A percentile compares a stretch with the other conserved stretches of the same genome.
Evolutionary conservation across 768 basidiomycete genomes (phyloP).

Genomic region (Boletus subparvulus): DNA sequence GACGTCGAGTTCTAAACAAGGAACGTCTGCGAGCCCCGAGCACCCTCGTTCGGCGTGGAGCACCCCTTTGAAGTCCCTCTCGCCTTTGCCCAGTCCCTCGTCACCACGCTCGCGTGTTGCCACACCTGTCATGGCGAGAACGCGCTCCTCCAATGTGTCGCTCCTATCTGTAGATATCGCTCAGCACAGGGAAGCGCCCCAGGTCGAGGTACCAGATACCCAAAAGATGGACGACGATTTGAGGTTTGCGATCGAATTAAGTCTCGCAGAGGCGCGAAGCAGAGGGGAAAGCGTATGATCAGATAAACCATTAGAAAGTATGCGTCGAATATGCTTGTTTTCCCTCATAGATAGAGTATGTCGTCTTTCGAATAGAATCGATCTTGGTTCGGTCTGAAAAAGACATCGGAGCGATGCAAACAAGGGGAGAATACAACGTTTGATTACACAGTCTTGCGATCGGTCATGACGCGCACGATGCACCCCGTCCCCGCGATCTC

Average conservation of each 20-base stretch:
- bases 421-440: background rate
- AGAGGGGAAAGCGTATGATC: constrained; percentile 10
- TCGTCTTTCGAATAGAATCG: background rate
- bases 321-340: background rate
- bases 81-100: constrained; percentile 13
- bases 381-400: background rate
- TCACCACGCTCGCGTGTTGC: constrained; percentile 18
- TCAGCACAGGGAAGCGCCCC: background rate
- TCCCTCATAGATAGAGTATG: background rate
- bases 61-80: constrained; percentile 33
- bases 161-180: constrained; percentile 16
- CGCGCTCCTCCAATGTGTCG: constrained; percentile 11
- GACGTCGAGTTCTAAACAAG: constrained; percentile 21
- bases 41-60: constrained; percentile 39
- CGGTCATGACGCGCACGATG: constrained; percentile 86
- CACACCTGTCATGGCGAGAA: constrained; percentile 8
- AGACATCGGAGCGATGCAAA: background rate
- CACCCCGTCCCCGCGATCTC: constrained; percentile 93
- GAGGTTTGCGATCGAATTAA: constrained; percentile 64
- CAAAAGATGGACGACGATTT: constrained; percentile 64
- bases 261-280: constrained; percentile 53
- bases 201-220: background rate
- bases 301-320: background rate
- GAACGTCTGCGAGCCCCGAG: constrained; percentile 14
- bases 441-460: constrained; percentile 53